Evolutionary conservation across 257 asterid genomes (phyloP).

Genomic region (Lithospermum erythrorhizon): DNA sequence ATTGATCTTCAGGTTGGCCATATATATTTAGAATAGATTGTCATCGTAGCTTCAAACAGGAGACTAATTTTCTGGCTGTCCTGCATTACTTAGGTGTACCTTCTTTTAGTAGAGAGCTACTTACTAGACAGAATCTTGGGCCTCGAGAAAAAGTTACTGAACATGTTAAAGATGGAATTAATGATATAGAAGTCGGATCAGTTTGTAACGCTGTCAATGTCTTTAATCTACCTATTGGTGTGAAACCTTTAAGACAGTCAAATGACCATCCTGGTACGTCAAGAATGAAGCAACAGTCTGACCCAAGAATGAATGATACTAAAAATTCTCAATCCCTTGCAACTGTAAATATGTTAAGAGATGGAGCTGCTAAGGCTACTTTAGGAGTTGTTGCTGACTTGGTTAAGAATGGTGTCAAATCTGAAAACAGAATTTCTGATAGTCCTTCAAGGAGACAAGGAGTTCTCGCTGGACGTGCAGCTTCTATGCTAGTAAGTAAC

Average conservation of each 20-base stretch:
- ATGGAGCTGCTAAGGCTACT: constrained; percentile 30
- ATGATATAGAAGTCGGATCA: constrained; percentile 30
- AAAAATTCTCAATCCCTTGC: constrained; percentile 28
- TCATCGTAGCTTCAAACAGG: background rate
- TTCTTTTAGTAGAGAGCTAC: constrained; percentile 43
- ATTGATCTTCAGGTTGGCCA: background rate
- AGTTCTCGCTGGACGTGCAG: constrained; percentile 73
- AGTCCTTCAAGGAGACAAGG: constrained; percentile 60
- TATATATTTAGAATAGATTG: background rate
- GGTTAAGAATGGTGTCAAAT: constrained; percentile 21
- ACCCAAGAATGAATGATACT: constrained; percentile 27
- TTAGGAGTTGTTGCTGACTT: constrained; percentile 18
- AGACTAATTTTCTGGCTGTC: constrained; percentile 9
- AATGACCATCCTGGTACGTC: constrained; percentile 27
- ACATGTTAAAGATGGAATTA: constrained; percentile 27
- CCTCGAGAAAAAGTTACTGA: constrained; percentile 28
- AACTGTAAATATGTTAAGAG: constrained; percentile 28
- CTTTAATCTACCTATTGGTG: constrained; percentile 84
- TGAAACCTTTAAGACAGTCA: constrained; percentile 38
- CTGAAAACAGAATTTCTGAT: constrained; percentile 26
- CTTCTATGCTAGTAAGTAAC: constrained; percentile 81
- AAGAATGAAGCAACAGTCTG: constrained; percentile 24
- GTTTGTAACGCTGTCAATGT: constrained; percentile 39
- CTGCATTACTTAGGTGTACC: constrained; percentile 35
- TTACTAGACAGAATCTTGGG: constrained; percentile 39